A percentile compares a stretch with the other conserved stretches of the same genome.
Evolutionary conservation across 495 filamentous ascomycete species (phyloP).

Genomic region (Daldinia decipiens): DNA sequence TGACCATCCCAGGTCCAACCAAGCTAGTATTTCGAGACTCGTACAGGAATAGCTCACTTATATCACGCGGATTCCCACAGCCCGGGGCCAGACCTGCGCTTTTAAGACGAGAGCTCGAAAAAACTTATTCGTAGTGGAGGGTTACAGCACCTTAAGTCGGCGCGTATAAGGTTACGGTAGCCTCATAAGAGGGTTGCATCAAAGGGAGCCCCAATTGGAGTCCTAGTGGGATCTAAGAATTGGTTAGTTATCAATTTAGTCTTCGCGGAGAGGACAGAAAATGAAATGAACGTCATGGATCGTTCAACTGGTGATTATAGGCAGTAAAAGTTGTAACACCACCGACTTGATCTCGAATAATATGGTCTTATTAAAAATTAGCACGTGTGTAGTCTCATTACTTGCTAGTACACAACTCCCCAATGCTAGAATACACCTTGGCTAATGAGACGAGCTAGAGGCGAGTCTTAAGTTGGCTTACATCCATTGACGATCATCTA

Average conservation of each 20-base stretch:
- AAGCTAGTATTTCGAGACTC: constrained; percentile 12
- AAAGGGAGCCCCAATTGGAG: constrained; percentile 6
- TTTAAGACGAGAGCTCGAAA: constrained; percentile 13
- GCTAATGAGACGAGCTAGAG: constrained; percentile 11
- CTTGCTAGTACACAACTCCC: not conserved
- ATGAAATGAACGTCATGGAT: constrained; percentile 8
- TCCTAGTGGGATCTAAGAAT: not conserved
- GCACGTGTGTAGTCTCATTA: not conserved
- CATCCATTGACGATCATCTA: constrained; percentile 8
- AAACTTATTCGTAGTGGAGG: not conserved
- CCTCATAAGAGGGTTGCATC: constrained; percentile 12
- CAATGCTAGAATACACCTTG: constrained; percentile 1
- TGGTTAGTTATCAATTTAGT: constrained; percentile 1
- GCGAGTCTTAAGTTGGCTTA: constrained; percentile 6
- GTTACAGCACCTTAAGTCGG: constrained; percentile 41
- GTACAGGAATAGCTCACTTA: not conserved
- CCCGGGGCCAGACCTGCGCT: not conserved
- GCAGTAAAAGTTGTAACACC: not conserved
- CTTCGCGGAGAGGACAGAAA: not conserved
- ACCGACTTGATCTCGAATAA: constrained; percentile 1
- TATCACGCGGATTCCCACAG: constrained; percentile 10
- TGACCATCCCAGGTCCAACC: constrained; percentile 12
- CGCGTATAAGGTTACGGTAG: constrained; percentile 27
- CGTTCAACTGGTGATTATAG: constrained; percentile 4
- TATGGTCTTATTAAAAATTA: constrained; percentile 5